These are phyloP conservation scores for Chenopodium quinoa DNA, from an alignment of 148 eudicot species.

Conservation along the genomic window DNA sequence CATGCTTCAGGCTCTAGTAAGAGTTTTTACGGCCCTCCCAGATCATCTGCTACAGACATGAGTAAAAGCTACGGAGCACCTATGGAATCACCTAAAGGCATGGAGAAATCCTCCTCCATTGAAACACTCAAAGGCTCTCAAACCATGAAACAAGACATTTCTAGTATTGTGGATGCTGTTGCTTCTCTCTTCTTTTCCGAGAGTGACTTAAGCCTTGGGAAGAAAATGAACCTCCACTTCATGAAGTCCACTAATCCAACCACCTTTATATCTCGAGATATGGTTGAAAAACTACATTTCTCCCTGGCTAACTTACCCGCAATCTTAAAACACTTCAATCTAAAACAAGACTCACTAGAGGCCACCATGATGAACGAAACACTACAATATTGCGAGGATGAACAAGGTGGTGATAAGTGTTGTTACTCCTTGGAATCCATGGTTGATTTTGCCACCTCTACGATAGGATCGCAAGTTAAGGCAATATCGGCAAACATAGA, in stretches of 20 bases:
- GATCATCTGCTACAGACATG: conserved; percentile 17
- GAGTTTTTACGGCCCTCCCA: conserved; percentile 14
- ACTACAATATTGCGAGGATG: conserved; percentile 23
- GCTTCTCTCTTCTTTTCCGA: conserved; percentile 25
- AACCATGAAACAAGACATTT: background rate
- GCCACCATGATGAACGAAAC: conserved; percentile 25
- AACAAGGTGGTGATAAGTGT: conserved; percentile 19
- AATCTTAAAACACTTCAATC: conserved; percentile 12
- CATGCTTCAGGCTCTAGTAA: conserved; percentile 1
- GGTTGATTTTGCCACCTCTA: conserved; percentile 26
- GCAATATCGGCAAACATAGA: conserved; percentile 29
- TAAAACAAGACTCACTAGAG: conserved; percentile 13
- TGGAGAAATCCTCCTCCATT: background rate
- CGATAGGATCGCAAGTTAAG: conserved; percentile 18
- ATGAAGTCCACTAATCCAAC: conserved; percentile 19
- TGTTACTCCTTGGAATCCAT: conserved; percentile 25
- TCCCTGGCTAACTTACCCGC: conserved; percentile 5
- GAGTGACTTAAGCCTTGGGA: conserved; percentile 24
- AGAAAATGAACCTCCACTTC: conserved; percentile 26
- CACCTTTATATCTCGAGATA: conserved; percentile 23
- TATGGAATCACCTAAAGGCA: background rate
- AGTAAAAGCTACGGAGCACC: conserved; percentile 19
- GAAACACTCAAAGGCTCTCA: background rate
- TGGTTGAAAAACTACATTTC: conserved; percentile 19
- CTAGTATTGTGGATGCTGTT: conserved; percentile 19